Conservation (phyloP, 176 grass and related monocot species). For the Ampelocalamus luodianensis region DNA sequence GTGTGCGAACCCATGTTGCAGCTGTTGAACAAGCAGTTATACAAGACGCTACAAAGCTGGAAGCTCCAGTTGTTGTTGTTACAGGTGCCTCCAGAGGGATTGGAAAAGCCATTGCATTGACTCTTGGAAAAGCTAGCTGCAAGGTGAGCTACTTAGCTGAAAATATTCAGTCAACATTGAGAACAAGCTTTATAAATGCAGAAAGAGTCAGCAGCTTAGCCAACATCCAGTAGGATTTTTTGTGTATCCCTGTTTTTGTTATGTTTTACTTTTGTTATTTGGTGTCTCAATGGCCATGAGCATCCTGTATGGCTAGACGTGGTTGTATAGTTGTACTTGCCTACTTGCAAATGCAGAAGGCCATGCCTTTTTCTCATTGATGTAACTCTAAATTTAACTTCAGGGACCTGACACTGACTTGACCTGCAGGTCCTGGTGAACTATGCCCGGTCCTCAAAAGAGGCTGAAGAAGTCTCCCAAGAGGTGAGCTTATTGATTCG, state of each 20-base stretch:
- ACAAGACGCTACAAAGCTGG: conserved; percentile 55
- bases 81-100: conserved; percentile 98
- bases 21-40: conserved; percentile 57
- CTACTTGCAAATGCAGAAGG: neutral
- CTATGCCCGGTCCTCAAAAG: conserved; percentile 91
- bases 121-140: conserved; percentile 88
- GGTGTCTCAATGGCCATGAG: neutral
- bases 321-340: neutral
- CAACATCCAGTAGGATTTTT: neutral
- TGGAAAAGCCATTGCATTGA: conserved; percentile 76
- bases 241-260: neutral
- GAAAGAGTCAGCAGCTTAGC: neutral
- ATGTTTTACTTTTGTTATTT: neutral
- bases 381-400: conserved; percentile 5
- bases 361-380: neutral
- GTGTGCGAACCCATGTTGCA: conserved; percentile 70
- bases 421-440: conserved; percentile 84
- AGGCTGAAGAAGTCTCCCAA: conserved; percentile 94
- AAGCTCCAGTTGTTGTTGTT: conserved; percentile 85
- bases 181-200: neutral
- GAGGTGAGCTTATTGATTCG: conserved; percentile 48
- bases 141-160: conserved; percentile 60
- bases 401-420: conserved; percentile 24
- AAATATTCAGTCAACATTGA: neutral
- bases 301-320: neutral